Percentiles rank a stretch among this genome's conserved stretches.
Conservation (phyloP, 129 eudicot genomes). For the Centrapalus pauciflorus region DNA sequence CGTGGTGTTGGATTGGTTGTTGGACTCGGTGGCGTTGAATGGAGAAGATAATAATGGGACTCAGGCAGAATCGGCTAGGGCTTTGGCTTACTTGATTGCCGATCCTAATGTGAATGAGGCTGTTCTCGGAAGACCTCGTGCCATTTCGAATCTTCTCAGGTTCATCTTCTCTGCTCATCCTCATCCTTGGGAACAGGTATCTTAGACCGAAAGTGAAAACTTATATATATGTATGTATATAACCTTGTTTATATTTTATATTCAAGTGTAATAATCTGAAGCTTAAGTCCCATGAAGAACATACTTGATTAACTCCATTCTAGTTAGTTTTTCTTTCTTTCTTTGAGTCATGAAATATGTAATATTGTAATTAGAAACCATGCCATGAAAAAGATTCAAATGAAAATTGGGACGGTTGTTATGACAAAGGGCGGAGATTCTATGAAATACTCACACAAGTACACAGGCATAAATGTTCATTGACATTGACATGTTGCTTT, state of each 20-base stretch:
- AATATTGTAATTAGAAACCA: background rate
- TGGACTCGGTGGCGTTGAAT: constrained; percentile 63
- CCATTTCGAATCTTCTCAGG: constrained; percentile 63
- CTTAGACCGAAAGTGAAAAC: background rate
- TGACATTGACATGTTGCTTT: constrained; percentile 35
- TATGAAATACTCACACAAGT: background rate
- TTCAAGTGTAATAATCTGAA: too few species aligned
- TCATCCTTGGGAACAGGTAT: constrained; percentile 27
- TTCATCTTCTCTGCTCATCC: constrained; percentile 85
- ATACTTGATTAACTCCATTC: background rate
- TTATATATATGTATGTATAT: background rate
- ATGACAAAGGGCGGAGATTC: background rate
- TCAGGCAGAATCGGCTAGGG: constrained; percentile 90
- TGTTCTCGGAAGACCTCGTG: constrained; percentile 64
- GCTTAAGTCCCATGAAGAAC: background rate
- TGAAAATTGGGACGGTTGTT: background rate
- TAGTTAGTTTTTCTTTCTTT: background rate
- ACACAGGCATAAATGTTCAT: background rate
- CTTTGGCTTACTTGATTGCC: constrained; percentile 89
- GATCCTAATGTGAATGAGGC: constrained; percentile 59
- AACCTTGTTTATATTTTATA: too few species aligned
- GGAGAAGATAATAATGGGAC: constrained; percentile 44
- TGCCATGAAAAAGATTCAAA: background rate
- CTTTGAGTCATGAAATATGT: background rate
- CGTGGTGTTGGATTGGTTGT: constrained; percentile 81